phyloP scores from a whole-genome alignment of 2,329 filamentous ascomycete genomes.

The Corynespora cassiicola region DNA sequence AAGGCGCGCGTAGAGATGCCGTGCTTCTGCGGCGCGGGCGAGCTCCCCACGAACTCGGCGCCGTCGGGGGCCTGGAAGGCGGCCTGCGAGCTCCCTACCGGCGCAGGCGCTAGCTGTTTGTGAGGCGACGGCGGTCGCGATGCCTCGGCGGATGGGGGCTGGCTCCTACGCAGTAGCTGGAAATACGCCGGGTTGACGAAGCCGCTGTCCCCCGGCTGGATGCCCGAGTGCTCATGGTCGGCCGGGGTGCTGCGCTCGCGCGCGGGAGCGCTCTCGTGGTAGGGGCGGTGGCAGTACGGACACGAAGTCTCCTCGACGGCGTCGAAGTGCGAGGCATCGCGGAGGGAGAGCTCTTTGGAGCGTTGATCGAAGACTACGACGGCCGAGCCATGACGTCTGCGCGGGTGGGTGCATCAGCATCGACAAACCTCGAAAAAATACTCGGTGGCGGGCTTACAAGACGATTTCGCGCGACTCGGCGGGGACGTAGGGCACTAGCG shows the following conservation, averaged over 20 bases:
- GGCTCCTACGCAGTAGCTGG: slow-evolving; percentile 78
- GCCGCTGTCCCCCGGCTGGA: slow-evolving; percentile 57
- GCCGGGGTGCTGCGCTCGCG: no score
- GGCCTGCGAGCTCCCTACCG: slow-evolving; percentile 31
- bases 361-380: slow-evolving; percentile 89
- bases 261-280: slow-evolving; percentile 55
- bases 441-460: slow-evolving; percentile 71
- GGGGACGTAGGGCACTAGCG: slow-evolving; percentile 77
- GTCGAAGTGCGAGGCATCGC: slow-evolving; percentile 62
- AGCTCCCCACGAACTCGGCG: slow-evolving; percentile 56
- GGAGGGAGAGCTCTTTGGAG: slow-evolving; percentile 84
- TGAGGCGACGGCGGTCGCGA: slow-evolving; percentile 57
- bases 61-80: slow-evolving; percentile 54
- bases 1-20: slow-evolving; percentile 88
- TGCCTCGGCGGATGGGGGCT: slow-evolving; percentile 57
- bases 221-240: slow-evolving; percentile 40
- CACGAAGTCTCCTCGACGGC: slow-evolving; percentile 72
- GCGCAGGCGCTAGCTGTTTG: slow-evolving; percentile 49
- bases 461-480: slow-evolving; percentile 80
- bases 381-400: slow-evolving; percentile 87
- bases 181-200: slow-evolving; percentile 96
- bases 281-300: slow-evolving; percentile 86
- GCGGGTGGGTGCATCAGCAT: no score
- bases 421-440: no score
- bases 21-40: slow-evolving; percentile 46